Base-by-base conservation (phyloP, 495 filamentous ascomycete genomes). In the Podospora pseudocomata region DNA sequence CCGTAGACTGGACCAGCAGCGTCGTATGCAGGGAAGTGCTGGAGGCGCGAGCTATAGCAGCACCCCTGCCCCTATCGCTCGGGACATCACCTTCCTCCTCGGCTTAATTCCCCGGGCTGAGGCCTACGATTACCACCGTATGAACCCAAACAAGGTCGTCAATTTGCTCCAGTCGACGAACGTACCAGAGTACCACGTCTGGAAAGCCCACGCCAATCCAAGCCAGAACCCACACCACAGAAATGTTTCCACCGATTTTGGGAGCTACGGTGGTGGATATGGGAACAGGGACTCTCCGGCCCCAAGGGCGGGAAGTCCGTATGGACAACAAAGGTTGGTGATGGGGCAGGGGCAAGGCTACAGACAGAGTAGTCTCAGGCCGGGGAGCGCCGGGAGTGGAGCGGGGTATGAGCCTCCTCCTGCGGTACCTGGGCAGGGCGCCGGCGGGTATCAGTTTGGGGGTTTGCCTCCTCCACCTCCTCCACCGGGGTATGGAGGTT, bases 91-190 rank as follows among this genome's bases (percentile, higher is more conserved):
- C 11, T 90, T 93, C 74, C 83, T 99, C 20, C 80, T 99, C 30
- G 88, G 90, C 72, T 88, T 93, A 70, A 90, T 99, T 49, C 95
- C 95, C 11, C 80, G 86, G 19, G 88, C 92, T 16, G 87, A 92
- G 19, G 77, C 85, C 2, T 97, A 95, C 77, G 84, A 87, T 44
- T 67, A 84, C 81, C 68, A 85, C 77, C 68, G 82, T 19, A 90
- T 97, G 73, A 89, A 84, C 66, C 80, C 94, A 5, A 85, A 87
- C 68, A 86, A 85, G 69, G 82, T 96, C 80, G 88, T 97, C 5
- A 85, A 87, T 15, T 83, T 97, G 23, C 78, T 99, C 30, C 87
- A 86, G 30, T 83, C 86, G 62, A 86, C 89, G 5, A 78, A 86
- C 4, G 81, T 96, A 19, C 91, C 91, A 0, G 81, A 81, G 20